Base-by-base conservation (phyloP, 2,329 filamentous ascomycete genomes). In the Stemphylium lycopersici region DNA sequence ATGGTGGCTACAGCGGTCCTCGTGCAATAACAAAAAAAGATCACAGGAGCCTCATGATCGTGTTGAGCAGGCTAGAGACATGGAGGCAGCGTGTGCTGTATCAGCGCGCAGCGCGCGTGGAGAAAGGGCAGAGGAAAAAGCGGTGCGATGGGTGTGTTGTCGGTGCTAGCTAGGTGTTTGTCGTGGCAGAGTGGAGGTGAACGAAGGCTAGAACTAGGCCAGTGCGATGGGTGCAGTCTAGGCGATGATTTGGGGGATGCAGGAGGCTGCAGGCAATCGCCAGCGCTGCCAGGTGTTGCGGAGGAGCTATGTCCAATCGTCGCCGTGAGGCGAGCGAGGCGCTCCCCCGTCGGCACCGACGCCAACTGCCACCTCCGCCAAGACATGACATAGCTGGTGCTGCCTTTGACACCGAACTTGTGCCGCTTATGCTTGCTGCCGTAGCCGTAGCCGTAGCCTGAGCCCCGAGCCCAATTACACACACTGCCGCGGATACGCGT, bases 1-100 rank as follows among this genome's bases (percentile, higher is more conserved):
- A 73, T 74, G 63, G 59, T 61, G 58, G 24, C 59, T 38, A 34
- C 54, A 52, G 48, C 51, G 52, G 52, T 61, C 49, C 55, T 52
- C 62, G 24, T 15, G 37, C 54, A 65, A 20, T n/a, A n/a, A n/a
- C n/a, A 20, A 20, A 20, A 61, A 55, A 60, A 60, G 65, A 69
- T 71, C 69, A 72, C 63, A 63, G 51, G 64, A 70, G 65, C 65
- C 63, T 59, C 66, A 67, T 65, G 62, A 40, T 48, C 58, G 55
- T 59, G 51, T 61, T 51, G 59, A 58, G 45, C 56, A 59, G 65
- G 64, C 61, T 54, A 66, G 56, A 66, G 63, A 68, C 71, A 75
- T 73, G 55, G 60, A 53, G 56, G 39, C 41, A 44, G 42, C 31
- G 47, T 42, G 37, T 44, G 49, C 29, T 24, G 53, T 24, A 40